Base-by-base conservation (phyloP, 1,139 yeast species). In the Pichia sp. region DNA sequence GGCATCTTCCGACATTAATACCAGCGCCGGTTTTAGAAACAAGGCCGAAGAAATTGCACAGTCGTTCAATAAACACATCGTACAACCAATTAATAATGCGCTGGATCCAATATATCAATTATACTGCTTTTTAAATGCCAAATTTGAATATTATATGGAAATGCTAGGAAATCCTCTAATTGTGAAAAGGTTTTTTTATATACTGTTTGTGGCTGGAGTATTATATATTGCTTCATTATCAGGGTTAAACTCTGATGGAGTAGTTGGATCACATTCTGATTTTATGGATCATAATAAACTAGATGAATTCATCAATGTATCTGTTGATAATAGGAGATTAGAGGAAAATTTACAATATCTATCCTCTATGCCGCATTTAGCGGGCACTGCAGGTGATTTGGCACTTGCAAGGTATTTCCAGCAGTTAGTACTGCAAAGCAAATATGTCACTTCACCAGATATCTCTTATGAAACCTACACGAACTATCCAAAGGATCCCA, bases 301-400 rank as follows among this genome's bases (percentile, higher is more conserved):
- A 46, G 61, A 73, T 26, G 65, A 65, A 2, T 73, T 76, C 38
- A 67, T 84, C 3, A 66, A 66, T 16, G 66, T 68, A 29, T 71
- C 72, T 37, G 71, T 87, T 29, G 81, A 79, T 54, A 61, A 71
- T 5, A 72, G 73, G n/a, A 61, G 72, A 36, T 71, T 92, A 66
- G 80, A 80, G 56, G 84, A 79, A 47, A 79, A 82, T 49, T 61
- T 85, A 52, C 85, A 86, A 56, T 88, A 87, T 58, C 61, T 92
- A 36, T 78, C 92, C 16, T 77, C 87, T 2, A 77, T 88, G 78
- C 88, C 95, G 1, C 97, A 88, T 60, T 64, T 81, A 51, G 80
- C 96, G 0, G 97, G 97, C 2, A 81, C 97, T 2, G 76, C 77
- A 26, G 97, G 95, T 23, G 97, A 88, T 59, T 63, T 78, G 49